A percentile compares a stretch with the other conserved stretches of the same genome.
These are phyloP conservation scores for Mycena vitilis DNA, from an alignment of 768 basidiomycete genomes.

Conservation along the genomic window DNA sequence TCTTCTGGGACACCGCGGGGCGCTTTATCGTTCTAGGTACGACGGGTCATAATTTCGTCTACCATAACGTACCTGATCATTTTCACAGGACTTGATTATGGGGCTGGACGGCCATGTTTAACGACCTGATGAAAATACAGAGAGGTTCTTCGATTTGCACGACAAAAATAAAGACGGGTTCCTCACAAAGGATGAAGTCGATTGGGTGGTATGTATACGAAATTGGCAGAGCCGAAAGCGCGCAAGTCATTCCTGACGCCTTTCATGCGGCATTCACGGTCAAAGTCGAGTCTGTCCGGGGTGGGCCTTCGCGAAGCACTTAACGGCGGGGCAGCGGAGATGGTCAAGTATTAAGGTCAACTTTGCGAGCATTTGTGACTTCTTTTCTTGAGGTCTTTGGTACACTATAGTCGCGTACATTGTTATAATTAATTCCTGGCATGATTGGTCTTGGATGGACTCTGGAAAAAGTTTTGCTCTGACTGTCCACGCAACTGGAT, in stretches of 20 bases:
- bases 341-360: no score
- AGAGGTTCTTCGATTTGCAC: conserved; percentile 97
- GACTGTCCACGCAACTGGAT: no score
- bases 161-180: conserved; percentile 97
- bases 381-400: no score
- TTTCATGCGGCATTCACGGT: conserved; percentile 68
- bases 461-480: no score
- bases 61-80: conserved; percentile 12
- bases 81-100: conserved; percentile 82
- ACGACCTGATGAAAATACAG: conserved; percentile 98
- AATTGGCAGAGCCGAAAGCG: conserved; percentile 87
- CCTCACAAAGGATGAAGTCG: conserved; percentile 96
- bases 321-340: no score
- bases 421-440: no score
- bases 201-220: conserved; percentile 89
- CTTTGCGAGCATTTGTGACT: no score
- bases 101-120: conserved; percentile 93
- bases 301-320: no score
- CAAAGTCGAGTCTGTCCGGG: conserved; percentile 65
- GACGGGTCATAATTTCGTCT: conserved; percentile 31
- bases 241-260: conserved; percentile 88
- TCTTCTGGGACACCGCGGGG: conserved; percentile 93
- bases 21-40: conserved; percentile 90
- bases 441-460: no score
- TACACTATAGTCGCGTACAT: no score